Evolutionary conservation across 225 moss, liverwort and hornwort species (phyloP), one percentile per base, ranked within the genome.

Genomic region (Takakia lepidozioides): DNA sequence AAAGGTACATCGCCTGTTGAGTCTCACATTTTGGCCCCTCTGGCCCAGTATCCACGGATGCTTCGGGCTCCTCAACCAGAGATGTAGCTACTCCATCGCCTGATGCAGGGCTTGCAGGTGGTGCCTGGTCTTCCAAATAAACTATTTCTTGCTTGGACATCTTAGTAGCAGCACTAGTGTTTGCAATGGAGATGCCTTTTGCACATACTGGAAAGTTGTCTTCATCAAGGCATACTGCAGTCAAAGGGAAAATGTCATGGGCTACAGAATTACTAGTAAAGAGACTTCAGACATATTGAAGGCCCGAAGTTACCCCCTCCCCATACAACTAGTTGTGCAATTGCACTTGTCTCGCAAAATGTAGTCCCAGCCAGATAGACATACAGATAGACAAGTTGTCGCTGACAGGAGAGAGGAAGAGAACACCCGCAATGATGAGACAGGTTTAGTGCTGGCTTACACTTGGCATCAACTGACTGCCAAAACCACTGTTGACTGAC

Each of bases 211-310:
- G 57, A 62, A 80, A 88, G 50, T 35, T 38, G 19, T 58, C 60
- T 60, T 88, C 88, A 29, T 85, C 75, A 32, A 93, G 88, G 51
- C 75, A 73, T 60, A 74, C 72, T 78, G 38, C 72, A 72, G 18
- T 19, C 4, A 21, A 39, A 36, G n/a, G n/a, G n/a, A n/a, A n/a
- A n/a, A n/a, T n/a, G n/a, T n/a, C n/a, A n/a, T n/a, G n/a, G n/a
- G n/a, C n/a, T n/a, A n/a, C n/a, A n/a, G n/a, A n/a, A n/a, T n/a
- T n/a, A n/a, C n/a, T n/a, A n/a, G n/a, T n/a, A n/a, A n/a, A n/a
- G n/a, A n/a, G n/a, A n/a, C n/a, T n/a, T n/a, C 14, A 25, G 14
- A 9, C 6, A 40, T 40, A 40, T 15, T 14, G 14, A 15, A 40
- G 4, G 4, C 19, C 3, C 4, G 19, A 40, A 15, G 40, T 14